Evolutionary conservation across 1,284 basidiomycete species (phyloP).

Genomic region (Farysia itapuensis): DNA sequence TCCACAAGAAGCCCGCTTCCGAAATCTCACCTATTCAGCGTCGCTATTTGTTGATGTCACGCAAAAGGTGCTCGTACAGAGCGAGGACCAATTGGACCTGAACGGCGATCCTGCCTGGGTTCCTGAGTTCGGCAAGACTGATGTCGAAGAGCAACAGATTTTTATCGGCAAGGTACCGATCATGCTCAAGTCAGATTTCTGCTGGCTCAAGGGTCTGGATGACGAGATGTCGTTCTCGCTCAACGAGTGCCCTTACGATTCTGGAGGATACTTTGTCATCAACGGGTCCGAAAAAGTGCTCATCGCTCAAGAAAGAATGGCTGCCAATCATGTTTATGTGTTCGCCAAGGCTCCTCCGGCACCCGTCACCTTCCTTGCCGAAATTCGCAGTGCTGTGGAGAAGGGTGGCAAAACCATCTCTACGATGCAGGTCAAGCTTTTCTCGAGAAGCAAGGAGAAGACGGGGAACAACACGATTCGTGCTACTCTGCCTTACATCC

Average conservation of each 20-base stretch:
- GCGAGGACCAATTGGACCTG: constrained; percentile 71
- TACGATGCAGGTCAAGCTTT: constrained; percentile 97
- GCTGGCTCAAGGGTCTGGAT: constrained; percentile 78
- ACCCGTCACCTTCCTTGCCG: constrained; percentile 91
- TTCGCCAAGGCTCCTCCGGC: constrained; percentile 97
- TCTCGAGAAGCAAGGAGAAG: constrained; percentile 82
- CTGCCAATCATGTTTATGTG: constrained; percentile 98
- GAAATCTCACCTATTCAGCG: constrained; percentile 93
- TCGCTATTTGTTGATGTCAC: constrained; percentile 95
- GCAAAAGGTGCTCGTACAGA: constrained; percentile 78
- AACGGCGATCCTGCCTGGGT: constrained; percentile 80
- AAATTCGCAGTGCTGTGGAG: constrained; percentile 96
- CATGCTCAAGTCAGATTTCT: constrained; percentile 95
- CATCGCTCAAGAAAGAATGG: constrained; percentile 99
- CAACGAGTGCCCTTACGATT: constrained; percentile 95
- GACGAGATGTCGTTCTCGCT: constrained; percentile 83
- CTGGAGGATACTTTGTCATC: constrained; percentile 97
- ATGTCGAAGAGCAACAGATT: constrained; percentile 72
- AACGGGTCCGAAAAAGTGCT: constrained; percentile 99
- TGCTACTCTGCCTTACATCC: constrained; percentile 96
- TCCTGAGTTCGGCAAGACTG: constrained; percentile 66
- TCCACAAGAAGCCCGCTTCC: constrained; percentile 92
- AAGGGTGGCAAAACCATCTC: constrained; percentile 98
- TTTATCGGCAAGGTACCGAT: constrained; percentile 98
- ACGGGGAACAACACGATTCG: constrained; percentile 86